phyloP scores from a whole-genome alignment of 108 stramenopile species.

The Chaetoceros muelleri region DNA sequence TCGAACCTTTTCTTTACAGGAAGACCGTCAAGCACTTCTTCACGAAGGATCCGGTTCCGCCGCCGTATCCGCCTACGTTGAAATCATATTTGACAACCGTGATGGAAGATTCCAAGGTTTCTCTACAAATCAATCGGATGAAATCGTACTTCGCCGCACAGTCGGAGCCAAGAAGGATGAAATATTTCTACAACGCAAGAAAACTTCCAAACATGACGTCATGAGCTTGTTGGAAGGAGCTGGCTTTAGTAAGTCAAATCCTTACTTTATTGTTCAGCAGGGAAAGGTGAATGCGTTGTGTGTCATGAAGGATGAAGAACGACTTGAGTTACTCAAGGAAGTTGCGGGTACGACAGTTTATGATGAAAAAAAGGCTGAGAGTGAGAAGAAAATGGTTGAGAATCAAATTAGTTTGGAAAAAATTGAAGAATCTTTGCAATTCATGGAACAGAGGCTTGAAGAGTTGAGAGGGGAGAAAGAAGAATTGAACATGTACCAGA shows the following conservation, averaged over 20 bases:
- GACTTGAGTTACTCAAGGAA: slow-evolving; percentile 90
- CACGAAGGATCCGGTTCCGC: slow-evolving; percentile 87
- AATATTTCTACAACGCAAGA: slow-evolving; percentile 96
- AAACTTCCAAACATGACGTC: slow-evolving; percentile 88
- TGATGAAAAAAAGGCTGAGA: slow-evolving; percentile 93
- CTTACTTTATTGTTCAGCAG: slow-evolving; percentile 99
- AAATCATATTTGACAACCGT: slow-evolving; percentile 98
- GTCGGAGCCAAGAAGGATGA: slow-evolving; percentile 99
- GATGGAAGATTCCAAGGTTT: slow-evolving; percentile 67
- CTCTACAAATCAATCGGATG: slow-evolving; percentile 81
- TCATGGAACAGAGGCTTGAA: slow-evolving; percentile 81
- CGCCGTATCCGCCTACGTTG: slow-evolving; percentile 92
- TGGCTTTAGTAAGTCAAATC: slow-evolving; percentile 96
- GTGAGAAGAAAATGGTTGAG: slow-evolving; percentile 87
- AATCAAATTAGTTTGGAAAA: slow-evolving; percentile 76
- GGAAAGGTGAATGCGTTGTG: slow-evolving; percentile 95
- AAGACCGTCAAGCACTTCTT: slow-evolving; percentile 82
- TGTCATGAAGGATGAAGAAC: slow-evolving; percentile 89
- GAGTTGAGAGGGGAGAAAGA: slow-evolving; percentile 96
- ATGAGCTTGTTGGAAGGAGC: slow-evolving; percentile 91
- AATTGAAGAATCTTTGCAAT: slow-evolving; percentile 79
- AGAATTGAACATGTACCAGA: slow-evolving; percentile 87
- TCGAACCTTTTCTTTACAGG: slow-evolving; percentile 22
- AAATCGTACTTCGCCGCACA: slow-evolving; percentile 94
- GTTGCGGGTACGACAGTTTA: slow-evolving; percentile 96